phyloP scores from a whole-genome alignment of 441 rosid species.

The Bocquillonia castaneifolia region DNA sequence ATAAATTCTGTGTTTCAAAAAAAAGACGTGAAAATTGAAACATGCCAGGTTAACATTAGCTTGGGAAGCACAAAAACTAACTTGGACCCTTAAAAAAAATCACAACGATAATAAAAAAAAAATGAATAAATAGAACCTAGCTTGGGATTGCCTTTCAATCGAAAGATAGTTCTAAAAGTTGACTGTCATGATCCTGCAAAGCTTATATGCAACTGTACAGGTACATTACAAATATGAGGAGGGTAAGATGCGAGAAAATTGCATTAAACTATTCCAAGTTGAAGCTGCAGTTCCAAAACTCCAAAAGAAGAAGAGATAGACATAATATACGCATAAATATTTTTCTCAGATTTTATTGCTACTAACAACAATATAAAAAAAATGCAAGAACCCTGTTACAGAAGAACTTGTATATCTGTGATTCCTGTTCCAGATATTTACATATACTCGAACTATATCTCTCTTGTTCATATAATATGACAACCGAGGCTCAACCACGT shows the following conservation, averaged over 20 bases:
- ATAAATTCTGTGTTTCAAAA: not conserved
- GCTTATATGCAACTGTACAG: not conserved
- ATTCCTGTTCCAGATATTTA: slow-evolving; percentile 13
- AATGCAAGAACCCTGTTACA: not conserved
- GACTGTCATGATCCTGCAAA: not conserved
- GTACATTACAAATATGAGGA: not conserved
- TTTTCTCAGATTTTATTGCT: not conserved
- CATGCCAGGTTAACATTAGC: not conserved
- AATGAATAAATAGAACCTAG: not conserved
- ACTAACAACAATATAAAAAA: not conserved
- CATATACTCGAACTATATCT: not conserved
- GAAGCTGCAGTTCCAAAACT: not conserved
- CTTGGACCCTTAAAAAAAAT: too few relatives aligned
- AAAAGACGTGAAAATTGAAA: not conserved
- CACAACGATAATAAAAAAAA: too few relatives aligned
- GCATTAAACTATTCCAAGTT: not conserved
- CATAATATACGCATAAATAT: not conserved
- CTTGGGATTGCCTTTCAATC: not conserved
- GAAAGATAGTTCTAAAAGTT: not conserved
- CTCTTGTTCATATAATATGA: not conserved
- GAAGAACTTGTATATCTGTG: not conserved
- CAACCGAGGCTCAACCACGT: not conserved
- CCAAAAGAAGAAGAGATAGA: slow-evolving; percentile 1
- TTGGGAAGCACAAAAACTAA: too few relatives aligned
- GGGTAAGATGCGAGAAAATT: not conserved